phyloP scores from a whole-genome alignment of 73 alveolate genomes.

The Paramecium biaurelia region DNA sequence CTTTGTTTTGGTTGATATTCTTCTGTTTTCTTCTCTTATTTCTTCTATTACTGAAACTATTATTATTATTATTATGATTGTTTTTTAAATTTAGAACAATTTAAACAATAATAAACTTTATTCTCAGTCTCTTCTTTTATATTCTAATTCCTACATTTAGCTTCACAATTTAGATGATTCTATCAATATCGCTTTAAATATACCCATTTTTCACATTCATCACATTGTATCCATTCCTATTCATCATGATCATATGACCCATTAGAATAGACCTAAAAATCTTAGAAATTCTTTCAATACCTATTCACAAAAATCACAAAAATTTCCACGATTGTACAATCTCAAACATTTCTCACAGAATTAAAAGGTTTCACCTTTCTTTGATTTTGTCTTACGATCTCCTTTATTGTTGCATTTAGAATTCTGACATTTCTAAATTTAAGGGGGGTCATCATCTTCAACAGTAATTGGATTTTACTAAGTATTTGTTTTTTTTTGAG shows the following conservation, averaged over 20 bases:
- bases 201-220: conserved; percentile 50
- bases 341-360: conserved; percentile 48
- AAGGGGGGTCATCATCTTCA: conserved; percentile 48
- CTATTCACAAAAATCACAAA: conserved; percentile 49
- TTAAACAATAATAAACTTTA: conserved; percentile 14
- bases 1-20: neutral
- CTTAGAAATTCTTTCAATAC: neutral
- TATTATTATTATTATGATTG: neutral
- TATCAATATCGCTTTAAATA: neutral
- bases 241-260: conserved; percentile 47
- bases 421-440: neutral
- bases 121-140: neutral
- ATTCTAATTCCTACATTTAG: conserved; percentile 30
- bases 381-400: conserved; percentile 24
- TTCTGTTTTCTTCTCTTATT: neutral
- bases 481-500: neutral
- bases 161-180: conserved; percentile 50
- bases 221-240: conserved; percentile 45
- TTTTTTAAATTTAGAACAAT: conserved; percentile 26
- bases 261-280: conserved; percentile 25
- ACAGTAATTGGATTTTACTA: conserved; percentile 2
- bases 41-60: neutral
- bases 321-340: conserved; percentile 34
- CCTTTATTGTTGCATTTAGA: neutral
- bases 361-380: neutral